Base-by-base conservation (phyloP, 1,139 yeast genomes). In the Torulaspora pretoriensis region DNA sequence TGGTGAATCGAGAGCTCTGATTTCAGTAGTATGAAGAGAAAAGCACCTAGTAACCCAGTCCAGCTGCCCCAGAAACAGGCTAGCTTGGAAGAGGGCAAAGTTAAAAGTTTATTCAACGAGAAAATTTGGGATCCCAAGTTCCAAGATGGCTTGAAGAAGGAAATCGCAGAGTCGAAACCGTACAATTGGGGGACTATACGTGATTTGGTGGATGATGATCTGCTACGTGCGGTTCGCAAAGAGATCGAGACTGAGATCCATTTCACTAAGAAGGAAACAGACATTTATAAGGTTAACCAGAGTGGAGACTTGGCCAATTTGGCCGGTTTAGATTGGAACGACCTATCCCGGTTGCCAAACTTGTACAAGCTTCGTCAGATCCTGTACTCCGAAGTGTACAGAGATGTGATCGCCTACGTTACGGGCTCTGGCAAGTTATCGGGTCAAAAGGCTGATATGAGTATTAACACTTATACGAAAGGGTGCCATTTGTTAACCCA, bases 401-500 rank as follows among this genome's bases (percentile, higher is more conserved):
- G 98, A 50, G 84, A 87, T 47, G 75, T 83, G 43, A 71, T 94
- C n/a, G 78, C 90, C n/a, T 68, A 73, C 38, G 83, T 92, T 16
- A 86, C 97, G 0, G 89, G 88, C 4, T 80, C 95, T 51, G 98
- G 98, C 0, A 85, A 88, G 53, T 69, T 94, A 42, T 85, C 96
- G 54, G 97, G 97, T 6, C 61, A 74, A 27, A 88, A 88, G 63
- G 90, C 95, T 29, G 99, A 94, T 64, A 82, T 94, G 82, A 83
- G 95, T 49, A 78, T 92, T 56, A 92, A 92, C 62, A 82, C 95
- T 2, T 94, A 94, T 67, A 83, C 85, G 42, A 85, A 86, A 60
- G 95, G 97, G 2, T 92, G 97, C 61, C 99, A 94, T 67, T 70
- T 94, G 52, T 72, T 94, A 49, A 88, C 96, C 10, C 99, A 94